phyloP scores from a whole-genome alignment of 73 alveolate species.

The Tetrahymena thermophila region DNA sequence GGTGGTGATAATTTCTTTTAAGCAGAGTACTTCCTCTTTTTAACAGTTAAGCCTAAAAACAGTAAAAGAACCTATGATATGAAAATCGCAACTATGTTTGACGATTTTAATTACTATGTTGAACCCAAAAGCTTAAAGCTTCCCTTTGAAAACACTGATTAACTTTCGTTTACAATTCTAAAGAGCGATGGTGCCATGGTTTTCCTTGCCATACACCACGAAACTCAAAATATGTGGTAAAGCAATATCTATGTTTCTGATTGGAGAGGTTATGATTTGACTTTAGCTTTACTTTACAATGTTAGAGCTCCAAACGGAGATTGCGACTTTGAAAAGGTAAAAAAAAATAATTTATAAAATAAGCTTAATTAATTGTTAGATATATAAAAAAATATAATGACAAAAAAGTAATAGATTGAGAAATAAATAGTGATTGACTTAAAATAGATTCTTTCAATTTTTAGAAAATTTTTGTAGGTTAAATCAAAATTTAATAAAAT shows the following conservation, averaged over 20 bases:
- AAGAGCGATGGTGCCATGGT: not conserved
- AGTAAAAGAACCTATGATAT: not conserved
- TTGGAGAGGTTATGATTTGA: constrained; percentile 54
- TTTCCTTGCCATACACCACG: not conserved
- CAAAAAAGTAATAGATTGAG: no score
- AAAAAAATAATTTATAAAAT: not conserved
- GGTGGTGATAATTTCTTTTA: not conserved
- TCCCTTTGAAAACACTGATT: not conserved
- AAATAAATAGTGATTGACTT: not conserved
- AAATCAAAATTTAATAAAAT: not conserved
- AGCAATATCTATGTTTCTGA: constrained; percentile 57
- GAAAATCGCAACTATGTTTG: not conserved
- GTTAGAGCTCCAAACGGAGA: constrained; percentile 32
- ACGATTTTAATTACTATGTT: not conserved
- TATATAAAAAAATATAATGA: no score
- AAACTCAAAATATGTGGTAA: not conserved
- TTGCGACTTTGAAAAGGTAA: constrained; percentile 59
- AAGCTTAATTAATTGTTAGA: not conserved
- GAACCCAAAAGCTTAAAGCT: not conserved
- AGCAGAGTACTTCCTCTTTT: not conserved
- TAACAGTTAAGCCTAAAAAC: not conserved
- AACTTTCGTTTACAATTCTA: not conserved
- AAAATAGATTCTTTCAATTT: not conserved
- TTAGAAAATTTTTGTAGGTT: not conserved
- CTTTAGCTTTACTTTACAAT: constrained; percentile 41